phyloP scores from a whole-genome alignment of 192 early-diverging fungal genomes.

The Diversispora eburnea region DNA sequence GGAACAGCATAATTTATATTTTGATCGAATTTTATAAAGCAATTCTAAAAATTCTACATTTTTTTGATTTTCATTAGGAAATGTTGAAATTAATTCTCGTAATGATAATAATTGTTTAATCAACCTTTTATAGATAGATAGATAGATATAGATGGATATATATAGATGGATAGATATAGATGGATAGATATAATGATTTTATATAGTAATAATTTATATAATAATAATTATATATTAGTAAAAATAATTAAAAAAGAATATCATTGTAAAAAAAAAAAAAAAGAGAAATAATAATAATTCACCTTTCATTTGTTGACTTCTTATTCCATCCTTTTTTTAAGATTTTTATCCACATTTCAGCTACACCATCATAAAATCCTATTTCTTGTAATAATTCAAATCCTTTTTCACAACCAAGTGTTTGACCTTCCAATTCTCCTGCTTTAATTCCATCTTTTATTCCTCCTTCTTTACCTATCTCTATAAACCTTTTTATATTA shows the following conservation, averaged over 20 bases:
- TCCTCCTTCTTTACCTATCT: conserved; percentile 54
- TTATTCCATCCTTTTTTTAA: conserved; percentile 31
- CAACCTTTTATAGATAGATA: conserved; percentile 33
- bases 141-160: background rate
- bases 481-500: conserved; percentile 45
- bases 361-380: conserved; percentile 53
- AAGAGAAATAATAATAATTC: background rate
- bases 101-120: conserved; percentile 46
- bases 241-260: no score
- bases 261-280: no score
- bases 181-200: no score
- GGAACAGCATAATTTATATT: conserved; percentile 47
- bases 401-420: conserved; percentile 55
- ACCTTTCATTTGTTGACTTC: conserved; percentile 14
- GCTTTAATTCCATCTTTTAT: conserved; percentile 44
- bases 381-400: conserved; percentile 54
- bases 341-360: conserved; percentile 45
- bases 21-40: conserved; percentile 52
- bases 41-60: conserved; percentile 47
- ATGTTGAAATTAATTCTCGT: conserved; percentile 38
- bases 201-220: conserved; percentile 2
- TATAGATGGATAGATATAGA: background rate
- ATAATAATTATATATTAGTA: background rate
- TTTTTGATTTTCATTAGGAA: conserved; percentile 49
- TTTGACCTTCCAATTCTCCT: conserved; percentile 50